phyloP scores from a whole-genome alignment of 768 basidiomycete species.

The Dictyophora rubrovolvata region DNA sequence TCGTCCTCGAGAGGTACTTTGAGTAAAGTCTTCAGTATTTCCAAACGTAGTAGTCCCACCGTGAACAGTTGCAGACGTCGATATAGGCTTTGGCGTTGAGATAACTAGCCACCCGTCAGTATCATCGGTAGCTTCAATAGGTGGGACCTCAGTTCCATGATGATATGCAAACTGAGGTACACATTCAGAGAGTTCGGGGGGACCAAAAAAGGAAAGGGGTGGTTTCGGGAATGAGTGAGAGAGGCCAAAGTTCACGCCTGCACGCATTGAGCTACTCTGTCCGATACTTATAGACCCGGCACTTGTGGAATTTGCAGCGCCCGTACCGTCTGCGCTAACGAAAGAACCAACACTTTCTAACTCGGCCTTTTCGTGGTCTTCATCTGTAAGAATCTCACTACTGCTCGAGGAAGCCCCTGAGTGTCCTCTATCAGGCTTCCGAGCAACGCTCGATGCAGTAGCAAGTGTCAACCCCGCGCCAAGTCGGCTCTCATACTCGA shows the following conservation, averaged over 20 bases:
- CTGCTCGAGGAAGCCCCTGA: constrained; percentile 41
- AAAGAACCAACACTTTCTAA: constrained; percentile 58
- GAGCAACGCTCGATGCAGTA: constrained; percentile 49
- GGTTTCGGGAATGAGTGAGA: background rate
- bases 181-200: background rate
- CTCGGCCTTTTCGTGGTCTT: constrained; percentile 51
- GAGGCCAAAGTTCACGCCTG: background rate
- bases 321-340: constrained; percentile 23
- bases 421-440: constrained; percentile 38
- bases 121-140: background rate
- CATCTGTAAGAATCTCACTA: constrained; percentile 59
- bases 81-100: background rate
- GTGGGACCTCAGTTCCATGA: background rate
- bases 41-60: background rate
- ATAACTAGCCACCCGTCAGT: constrained; percentile 3
- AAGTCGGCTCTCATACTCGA: constrained; percentile 57
- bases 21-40: background rate
- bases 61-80: background rate
- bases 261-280: background rate
- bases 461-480: constrained; percentile 59
- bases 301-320: background rate
- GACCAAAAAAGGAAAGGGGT: constrained; percentile 8
- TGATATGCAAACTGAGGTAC: background rate
- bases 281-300: background rate
- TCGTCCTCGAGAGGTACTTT: background rate